Evolutionary conservation across 768 basidiomycete genomes (phyloP), one percentile per base, ranked within the genome.

Genomic region (Pisolithus marmoratus): DNA sequence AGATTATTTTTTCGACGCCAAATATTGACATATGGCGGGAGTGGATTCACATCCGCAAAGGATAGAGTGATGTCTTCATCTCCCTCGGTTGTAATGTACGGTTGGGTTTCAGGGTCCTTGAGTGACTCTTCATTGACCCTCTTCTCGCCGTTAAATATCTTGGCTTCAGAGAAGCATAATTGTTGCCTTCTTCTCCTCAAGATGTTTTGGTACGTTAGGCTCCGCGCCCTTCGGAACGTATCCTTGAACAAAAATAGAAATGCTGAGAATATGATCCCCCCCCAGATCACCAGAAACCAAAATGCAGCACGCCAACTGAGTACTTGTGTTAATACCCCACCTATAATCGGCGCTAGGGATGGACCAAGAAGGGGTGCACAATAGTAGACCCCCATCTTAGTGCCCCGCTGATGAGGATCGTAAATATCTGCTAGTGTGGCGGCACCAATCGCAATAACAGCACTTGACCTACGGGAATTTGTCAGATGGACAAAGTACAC

Each of bases 271-370:
- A 77, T 79, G 14, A 74, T 42, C 0, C 81, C 83, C 5, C 80
- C 79, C 56, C 83, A 76, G 23, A 85, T 83, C 1, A 79, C 73
- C 36, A 94, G 73, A 63, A 94, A 91, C 81, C 88, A 94, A 68
- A 95, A 92, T 0, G 87, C 80, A 0, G 85, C 82, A 29, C 92
- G 80, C 94, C 94, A 95, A 52, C 70, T 74, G 61, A 85, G 81
- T 0, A 72, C 78, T 50, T 83, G 75, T 0, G 88, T 83, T 4
- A 91, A 71, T 0, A 69, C 78, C 1, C 90, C 87, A 5, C 89
- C 89, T 29, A 90, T 59, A 27, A 90, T 76, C 1, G 86, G 82
- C 0, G 86, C 87, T 1, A 87, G 56, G 1, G 79, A 73, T 2
- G 84, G 83, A 0, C 89, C 90, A 3, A 93, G 75, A 3, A 92